Evolutionary conservation across 306 rosid species (phyloP).

Genomic region (Ochetophila trinervis): DNA sequence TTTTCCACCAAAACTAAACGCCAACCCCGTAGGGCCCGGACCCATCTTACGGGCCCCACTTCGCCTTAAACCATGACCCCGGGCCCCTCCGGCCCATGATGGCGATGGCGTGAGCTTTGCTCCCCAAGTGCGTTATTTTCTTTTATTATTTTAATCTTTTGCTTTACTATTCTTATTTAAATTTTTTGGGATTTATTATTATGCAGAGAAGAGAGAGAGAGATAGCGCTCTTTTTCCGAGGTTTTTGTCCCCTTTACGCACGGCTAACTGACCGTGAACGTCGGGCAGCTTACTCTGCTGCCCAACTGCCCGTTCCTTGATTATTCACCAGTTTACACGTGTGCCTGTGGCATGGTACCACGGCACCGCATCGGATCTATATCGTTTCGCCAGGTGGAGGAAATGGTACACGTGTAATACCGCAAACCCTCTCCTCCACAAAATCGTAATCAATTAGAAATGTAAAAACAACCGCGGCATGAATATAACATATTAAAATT

Average conservation of each 20-base stretch:
- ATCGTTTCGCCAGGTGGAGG: conserved; percentile 26
- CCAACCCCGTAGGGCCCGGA: conserved; percentile 11
- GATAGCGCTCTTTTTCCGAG: conserved; percentile 29
- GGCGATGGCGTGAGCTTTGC: conserved; percentile 32
- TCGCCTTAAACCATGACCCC: conserved; percentile 8
- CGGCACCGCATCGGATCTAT: conserved; percentile 4
- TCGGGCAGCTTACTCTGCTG: conserved; percentile 12
- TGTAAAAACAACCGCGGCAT: too few species aligned
- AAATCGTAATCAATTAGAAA: too few species aligned
- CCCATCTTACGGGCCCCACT: conserved; percentile 18
- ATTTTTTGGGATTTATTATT: conserved; percentile 29
- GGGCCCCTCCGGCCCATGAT: conserved; percentile 30
- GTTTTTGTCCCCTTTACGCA: conserved; percentile 24
- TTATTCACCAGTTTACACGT: conserved; percentile 39
- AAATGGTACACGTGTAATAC: conserved; percentile 1
- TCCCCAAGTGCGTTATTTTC: too few species aligned
- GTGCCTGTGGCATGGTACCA: conserved; percentile 24
- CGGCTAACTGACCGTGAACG: conserved; percentile 6
- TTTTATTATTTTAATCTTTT: background rate
- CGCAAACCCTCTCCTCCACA: too few species aligned
- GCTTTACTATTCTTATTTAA: too few species aligned
- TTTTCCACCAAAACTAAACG: conserved; percentile 29
- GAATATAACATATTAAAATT: too few species aligned
- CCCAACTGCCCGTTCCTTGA: conserved; percentile 4
- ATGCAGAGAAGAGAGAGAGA: background rate